Percentiles rank a stretch among this genome's conserved stretches.
Evolutionary conservation across 2,329 filamentous ascomycete genomes (phyloP).

Genomic region (Rugonectria rugulosa): DNA sequence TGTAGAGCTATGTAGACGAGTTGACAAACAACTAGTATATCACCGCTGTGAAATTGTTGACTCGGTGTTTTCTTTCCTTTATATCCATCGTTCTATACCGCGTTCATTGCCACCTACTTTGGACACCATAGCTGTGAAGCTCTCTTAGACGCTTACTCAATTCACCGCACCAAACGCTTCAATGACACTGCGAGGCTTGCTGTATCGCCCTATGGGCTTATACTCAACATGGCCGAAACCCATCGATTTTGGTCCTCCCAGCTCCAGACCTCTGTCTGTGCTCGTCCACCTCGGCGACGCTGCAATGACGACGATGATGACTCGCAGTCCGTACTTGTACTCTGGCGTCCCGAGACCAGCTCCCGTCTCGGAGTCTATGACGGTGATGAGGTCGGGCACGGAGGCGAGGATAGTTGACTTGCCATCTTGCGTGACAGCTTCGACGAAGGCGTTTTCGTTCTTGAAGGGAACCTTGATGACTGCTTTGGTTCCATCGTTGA

Average conservation of each 20-base stretch:
- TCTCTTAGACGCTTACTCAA: no score
- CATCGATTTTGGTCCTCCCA: slow-evolving; percentile 51
- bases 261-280: slow-evolving; percentile 55
- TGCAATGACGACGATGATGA: slow-evolving; percentile 60
- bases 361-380: slow-evolving; percentile 48
- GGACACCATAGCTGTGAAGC: no score
- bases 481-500: slow-evolving; percentile 37
- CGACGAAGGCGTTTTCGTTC: slow-evolving; percentile 62
- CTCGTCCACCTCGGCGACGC: slow-evolving; percentile 62
- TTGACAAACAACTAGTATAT: no score
- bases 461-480: slow-evolving; percentile 61
- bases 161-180: slow-evolving; percentile 37
- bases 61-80: no score
- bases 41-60: no score
- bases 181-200: slow-evolving; percentile 62
- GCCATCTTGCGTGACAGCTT: no score
- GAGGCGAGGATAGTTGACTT: slow-evolving; percentile 41
- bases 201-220: slow-evolving; percentile 58
- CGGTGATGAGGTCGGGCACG: slow-evolving; percentile 51
- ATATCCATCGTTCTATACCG: no score
- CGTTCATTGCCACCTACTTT: no score
- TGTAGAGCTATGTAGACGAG: no score
- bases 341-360: slow-evolving; percentile 48
- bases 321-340: slow-evolving; percentile 41
- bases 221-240: slow-evolving; percentile 53